Evolutionary conservation across 2,329 filamentous ascomycete species (phyloP).

Genomic region (Epichloe sp.): DNA sequence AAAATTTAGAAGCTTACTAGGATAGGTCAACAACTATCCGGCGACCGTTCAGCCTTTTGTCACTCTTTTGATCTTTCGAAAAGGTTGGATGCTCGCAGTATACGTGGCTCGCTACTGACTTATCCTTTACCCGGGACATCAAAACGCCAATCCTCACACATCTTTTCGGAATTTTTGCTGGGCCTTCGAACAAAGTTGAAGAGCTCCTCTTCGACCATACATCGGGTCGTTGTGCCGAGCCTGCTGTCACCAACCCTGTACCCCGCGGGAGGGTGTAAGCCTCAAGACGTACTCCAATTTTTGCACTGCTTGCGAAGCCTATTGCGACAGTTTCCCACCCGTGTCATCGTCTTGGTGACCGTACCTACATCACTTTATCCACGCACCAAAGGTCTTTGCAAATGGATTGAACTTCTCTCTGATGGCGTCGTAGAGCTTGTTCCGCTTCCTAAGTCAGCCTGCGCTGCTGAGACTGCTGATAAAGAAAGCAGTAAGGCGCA

Average conservation of each 20-base stretch:
- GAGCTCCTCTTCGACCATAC: constrained; percentile 48
- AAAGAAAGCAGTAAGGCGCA: constrained; percentile 62
- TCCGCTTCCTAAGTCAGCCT: constrained; percentile 46
- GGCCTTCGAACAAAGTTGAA: constrained; percentile 42
- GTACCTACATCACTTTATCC: constrained; percentile 72
- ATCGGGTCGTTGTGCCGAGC: constrained; percentile 74
- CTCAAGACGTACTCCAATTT: constrained; percentile 64
- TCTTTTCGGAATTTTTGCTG: constrained; percentile 55
- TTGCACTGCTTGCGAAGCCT: constrained; percentile 66
- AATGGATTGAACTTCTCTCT: constrained; percentile 73
- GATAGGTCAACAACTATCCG: constrained; percentile 2
- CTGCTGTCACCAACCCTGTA: constrained; percentile 82
- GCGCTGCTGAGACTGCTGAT: constrained; percentile 34
- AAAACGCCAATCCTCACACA: constrained; percentile 12
- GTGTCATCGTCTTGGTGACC: constrained; percentile 60
- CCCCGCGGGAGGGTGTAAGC: constrained; percentile 52
- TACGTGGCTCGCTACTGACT: constrained; percentile 34
- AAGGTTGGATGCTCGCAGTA: constrained; percentile 37
- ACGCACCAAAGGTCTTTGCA: constrained; percentile 58
- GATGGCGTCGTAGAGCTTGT: constrained; percentile 83
- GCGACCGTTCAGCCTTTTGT: constrained; percentile 36
- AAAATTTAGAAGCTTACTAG: background rate
- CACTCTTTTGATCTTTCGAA: constrained; percentile 62
- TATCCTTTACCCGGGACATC: constrained; percentile 33
- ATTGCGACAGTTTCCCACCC: constrained; percentile 51